Conservation (phyloP, 768 basidiomycete genomes). For the Serendipita sp. region DNA sequence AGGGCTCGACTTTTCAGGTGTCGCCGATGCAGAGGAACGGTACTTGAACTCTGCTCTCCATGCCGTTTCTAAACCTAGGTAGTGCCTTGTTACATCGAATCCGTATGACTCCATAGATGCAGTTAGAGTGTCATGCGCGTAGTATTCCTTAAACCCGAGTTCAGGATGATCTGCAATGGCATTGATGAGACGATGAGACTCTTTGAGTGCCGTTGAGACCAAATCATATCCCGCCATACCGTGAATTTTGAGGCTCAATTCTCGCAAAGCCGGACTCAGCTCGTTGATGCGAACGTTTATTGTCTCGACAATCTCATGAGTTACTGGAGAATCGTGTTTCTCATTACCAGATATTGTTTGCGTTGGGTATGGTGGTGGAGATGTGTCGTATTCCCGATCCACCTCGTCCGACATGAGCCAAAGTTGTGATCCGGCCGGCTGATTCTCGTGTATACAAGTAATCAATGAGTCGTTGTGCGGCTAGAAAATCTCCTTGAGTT, state of each 20-base stretch:
- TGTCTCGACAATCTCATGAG: slow-evolving; percentile 37
- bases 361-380: background rate
- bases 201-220: too few species aligned
- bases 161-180: slow-evolving; percentile 53
- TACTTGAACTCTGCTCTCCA: slow-evolving; percentile 57
- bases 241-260: slow-evolving; percentile 57
- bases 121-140: slow-evolving; percentile 58
- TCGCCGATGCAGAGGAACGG: slow-evolving; percentile 15
- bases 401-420: background rate
- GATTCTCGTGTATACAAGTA: background rate
- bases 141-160: slow-evolving; percentile 46
- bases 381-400: background rate
- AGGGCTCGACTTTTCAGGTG: background rate
- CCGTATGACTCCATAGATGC: slow-evolving; percentile 50
- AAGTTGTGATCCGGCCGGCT: background rate
- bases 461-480: background rate
- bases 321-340: background rate
- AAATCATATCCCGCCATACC: slow-evolving; percentile 24
- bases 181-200: slow-evolving; percentile 1
- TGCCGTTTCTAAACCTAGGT: slow-evolving; percentile 47
- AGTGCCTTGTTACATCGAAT: slow-evolving; percentile 45
- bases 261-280: slow-evolving; percentile 39
- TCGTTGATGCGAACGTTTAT: slow-evolving; percentile 44
- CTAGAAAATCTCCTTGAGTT: too few species aligned
- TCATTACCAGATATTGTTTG: background rate